A percentile compares a stretch with the other conserved stretches of the same genome.
Conservation (phyloP, 148 eudicot species). For the Linanthus parryae region DNA sequence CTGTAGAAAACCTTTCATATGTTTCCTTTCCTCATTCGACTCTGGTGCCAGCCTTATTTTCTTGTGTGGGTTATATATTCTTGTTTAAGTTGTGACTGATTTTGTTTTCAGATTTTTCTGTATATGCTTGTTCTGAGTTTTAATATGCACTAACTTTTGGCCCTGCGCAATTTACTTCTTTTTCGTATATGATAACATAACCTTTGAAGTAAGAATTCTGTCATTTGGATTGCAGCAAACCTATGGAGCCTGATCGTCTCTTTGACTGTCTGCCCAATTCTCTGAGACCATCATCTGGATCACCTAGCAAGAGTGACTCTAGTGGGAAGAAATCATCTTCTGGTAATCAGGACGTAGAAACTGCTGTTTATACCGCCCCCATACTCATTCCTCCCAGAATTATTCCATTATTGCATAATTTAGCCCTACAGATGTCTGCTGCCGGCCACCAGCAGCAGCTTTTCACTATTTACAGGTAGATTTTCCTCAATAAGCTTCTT, state of each 20-base stretch:
- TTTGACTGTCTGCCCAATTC: conserved; percentile 72
- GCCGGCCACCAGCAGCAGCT: conserved; percentile 84
- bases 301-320: conserved; percentile 40
- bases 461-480: conserved; percentile 59
- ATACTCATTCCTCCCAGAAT: conserved; percentile 68
- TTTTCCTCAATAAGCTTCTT: too few species aligned
- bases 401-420: conserved; percentile 61
- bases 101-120: too few species aligned
- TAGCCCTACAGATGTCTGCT: conserved; percentile 64
- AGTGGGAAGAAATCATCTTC: conserved; percentile 22
- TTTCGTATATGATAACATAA: too few species aligned
- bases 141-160: too few species aligned
- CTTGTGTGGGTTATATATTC: too few species aligned
- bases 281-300: conserved; percentile 52
- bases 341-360: conserved; percentile 32
- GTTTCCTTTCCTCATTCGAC: too few species aligned
- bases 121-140: too few species aligned
- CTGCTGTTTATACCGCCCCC: conserved; percentile 32
- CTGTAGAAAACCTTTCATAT: too few species aligned
- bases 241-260: conserved; percentile 85
- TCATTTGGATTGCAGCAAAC: conserved; percentile 64
- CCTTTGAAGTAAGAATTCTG: conserved; percentile 1
- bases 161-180: too few species aligned
- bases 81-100: too few species aligned
- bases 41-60: too few species aligned